phyloP scores from a whole-genome alignment of 139 green algal genomes.

The Chloropicon primus region DNA sequence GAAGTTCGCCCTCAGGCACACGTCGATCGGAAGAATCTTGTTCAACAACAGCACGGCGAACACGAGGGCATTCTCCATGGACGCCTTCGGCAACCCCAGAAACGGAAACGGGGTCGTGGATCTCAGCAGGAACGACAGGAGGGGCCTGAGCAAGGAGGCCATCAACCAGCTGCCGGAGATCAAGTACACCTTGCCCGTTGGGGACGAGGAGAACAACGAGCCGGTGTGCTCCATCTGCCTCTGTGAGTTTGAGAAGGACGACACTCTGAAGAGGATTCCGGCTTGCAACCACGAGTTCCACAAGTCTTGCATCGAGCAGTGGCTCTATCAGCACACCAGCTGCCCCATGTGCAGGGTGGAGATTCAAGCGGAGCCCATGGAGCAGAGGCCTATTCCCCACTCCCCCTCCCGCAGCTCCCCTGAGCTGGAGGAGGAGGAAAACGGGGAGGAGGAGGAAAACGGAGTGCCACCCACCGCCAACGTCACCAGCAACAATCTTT shows the following conservation, averaged over 20 bases:
- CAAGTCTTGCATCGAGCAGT: conserved; percentile 45
- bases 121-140: conserved; percentile 4
- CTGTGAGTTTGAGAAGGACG: conserved; percentile 48
- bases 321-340: conserved; percentile 38
- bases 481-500: background rate
- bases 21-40: conserved; percentile 12
- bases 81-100: conserved; percentile 1
- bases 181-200: background rate
- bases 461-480: background rate
- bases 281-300: conserved; percentile 44
- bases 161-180: background rate
- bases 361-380: conserved; percentile 11
- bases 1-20: background rate
- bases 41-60: conserved; percentile 22
- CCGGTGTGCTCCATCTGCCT: conserved; percentile 50
- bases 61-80: conserved; percentile 9
- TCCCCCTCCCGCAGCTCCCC: background rate
- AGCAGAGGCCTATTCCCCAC: background rate
- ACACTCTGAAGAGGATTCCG: conserved; percentile 42
- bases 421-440: background rate
- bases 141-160: background rate
- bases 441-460: background rate
- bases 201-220: background rate
- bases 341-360: conserved; percentile 56
- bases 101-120: background rate